Base-by-base conservation (phyloP, 2,329 filamentous ascomycete species). In the Cladophialophora exuberans region DNA sequence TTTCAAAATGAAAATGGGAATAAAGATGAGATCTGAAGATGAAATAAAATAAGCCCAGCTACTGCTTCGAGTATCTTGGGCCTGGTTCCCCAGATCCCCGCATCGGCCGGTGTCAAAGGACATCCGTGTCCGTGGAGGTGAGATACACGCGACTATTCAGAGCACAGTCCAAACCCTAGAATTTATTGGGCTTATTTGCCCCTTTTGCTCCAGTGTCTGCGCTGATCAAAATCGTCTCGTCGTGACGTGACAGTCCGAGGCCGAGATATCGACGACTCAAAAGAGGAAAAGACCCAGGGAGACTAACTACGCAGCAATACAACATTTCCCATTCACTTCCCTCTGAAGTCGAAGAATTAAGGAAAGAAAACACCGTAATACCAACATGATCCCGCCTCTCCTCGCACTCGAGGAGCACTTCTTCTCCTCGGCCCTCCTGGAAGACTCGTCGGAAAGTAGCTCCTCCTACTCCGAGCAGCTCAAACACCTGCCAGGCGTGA, bases 371-470 rank as follows among this genome's bases (percentile, higher is more conserved):
- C n/a, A n/a, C n/a, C n/a, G n/a, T 22, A 25, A 26, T 15, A 13
- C 26, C 35, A 15, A 49, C 13, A 61, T 59, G 53, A 13, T 54
- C 7, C 56, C 61, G 26, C 57, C 61, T 11, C 53, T 63, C 4
- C 57, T 63, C 33, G 38, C 61, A 6, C 57, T 63, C 18, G 61
- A 63, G 44, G 61, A 63, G 41, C 61, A 63, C 47, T 63, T 62
- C 61, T 55, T 57, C 54, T 60, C 57, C 28, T 3, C 31, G 30
- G 56, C 56, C 13, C 43, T 54, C 25, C 53, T 58, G 18, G 20
- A 44, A 6, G 45, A 31, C 20, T 48, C 44, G 1, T 31, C 43
- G 11, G 46, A 49, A n/a, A n/a, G n/a, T n/a, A n/a, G n/a, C n/a
- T n/a, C n/a, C 6, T 28, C 46, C 42, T 61, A 61, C 44, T 50